Evolutionary conservation across 768 basidiomycete species (phyloP).

Genomic region (Asterophora lycoperdoides): DNA sequence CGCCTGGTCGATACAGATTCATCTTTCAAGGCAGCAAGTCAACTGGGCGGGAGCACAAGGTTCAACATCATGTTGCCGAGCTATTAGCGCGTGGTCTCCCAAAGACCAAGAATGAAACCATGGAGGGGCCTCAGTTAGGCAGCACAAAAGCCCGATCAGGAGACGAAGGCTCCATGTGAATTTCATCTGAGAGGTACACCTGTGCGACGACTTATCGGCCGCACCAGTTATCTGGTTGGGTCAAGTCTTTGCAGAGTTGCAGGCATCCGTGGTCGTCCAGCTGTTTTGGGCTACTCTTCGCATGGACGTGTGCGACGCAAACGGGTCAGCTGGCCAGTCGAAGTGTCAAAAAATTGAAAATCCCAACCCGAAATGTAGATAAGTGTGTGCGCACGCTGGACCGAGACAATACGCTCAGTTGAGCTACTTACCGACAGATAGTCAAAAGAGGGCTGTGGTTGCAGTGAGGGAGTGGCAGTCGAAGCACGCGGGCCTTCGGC

Average conservation of each 20-base stretch:
- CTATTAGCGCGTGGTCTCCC: constrained; percentile 14
- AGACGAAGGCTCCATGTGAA: constrained; percentile 14
- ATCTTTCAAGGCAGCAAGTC: neutral
- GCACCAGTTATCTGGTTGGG: neutral
- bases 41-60: constrained; percentile 10
- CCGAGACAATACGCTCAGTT: constrained; percentile 7
- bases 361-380: neutral
- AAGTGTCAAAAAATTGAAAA: neutral
- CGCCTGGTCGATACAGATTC: neutral
- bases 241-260: too few species aligned
- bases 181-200: neutral
- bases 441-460: neutral
- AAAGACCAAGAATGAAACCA: constrained; percentile 1
- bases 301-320: neutral
- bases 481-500: constrained; percentile 8
- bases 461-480: too few species aligned
- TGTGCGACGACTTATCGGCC: neutral
- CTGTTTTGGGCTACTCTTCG: neutral
- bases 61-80: constrained; percentile 8
- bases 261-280: too few species aligned
- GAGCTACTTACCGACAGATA: neutral
- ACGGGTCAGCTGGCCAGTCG: constrained; percentile 4
- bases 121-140: neutral
- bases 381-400: constrained; percentile 4
- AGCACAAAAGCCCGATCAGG: constrained; percentile 6